These are phyloP conservation scores for Fusarium ambrosium DNA, from an alignment of 2,329 filamentous ascomycete genomes.

Conservation along the genomic window DNA sequence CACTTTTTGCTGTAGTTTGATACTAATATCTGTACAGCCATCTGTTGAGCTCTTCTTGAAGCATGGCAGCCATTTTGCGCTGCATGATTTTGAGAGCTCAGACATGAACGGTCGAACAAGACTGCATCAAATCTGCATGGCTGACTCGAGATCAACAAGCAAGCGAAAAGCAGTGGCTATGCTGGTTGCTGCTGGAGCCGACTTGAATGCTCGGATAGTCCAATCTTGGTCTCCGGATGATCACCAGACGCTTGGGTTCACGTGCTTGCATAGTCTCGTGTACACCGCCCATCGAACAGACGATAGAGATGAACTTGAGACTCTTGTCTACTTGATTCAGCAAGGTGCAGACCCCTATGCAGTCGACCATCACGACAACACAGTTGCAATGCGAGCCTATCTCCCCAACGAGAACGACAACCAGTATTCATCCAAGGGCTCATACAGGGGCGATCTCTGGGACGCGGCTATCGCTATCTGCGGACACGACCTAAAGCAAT, in stretches of 20 bases:
- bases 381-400: conserved; percentile 11
- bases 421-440: conserved; percentile 12
- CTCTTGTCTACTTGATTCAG: background rate
- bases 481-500: background rate
- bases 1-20: no score
- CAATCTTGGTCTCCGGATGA: conserved; percentile 23
- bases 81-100: conserved; percentile 16
- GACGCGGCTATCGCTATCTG: conserved; percentile 22
- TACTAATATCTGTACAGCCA: background rate
- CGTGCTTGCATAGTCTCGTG: conserved; percentile 11
- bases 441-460: conserved; percentile 33
- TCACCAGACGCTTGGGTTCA: conserved; percentile 7
- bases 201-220: background rate
- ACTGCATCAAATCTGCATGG: conserved; percentile 16
- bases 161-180: conserved; percentile 14
- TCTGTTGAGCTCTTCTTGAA: conserved; percentile 10
- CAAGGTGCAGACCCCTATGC: background rate
- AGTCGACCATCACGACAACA: conserved; percentile 6
- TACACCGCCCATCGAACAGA: conserved; percentile 4
- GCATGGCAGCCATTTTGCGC: conserved; percentile 1
- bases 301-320: conserved; percentile 1
- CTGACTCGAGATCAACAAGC: conserved; percentile 1
- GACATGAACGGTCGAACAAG: conserved; percentile 18
- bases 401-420: conserved; percentile 12
- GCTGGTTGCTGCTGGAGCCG: background rate